Evolutionary conservation across 371 early-diverging fungal species (phyloP).

Genomic region (Rhizopus stolonifer): DNA sequence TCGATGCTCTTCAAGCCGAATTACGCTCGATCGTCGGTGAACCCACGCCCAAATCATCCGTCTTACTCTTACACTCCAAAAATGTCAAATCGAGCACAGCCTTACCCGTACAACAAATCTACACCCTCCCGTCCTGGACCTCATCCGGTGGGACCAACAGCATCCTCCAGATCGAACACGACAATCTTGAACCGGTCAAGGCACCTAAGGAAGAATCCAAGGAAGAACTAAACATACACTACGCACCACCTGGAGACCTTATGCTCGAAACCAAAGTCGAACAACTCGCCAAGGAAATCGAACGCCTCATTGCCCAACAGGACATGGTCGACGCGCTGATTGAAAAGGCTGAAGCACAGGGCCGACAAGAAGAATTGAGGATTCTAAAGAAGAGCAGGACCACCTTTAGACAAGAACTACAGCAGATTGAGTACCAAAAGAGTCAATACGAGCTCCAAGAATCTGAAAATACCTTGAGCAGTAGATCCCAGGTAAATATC

Average conservation of each 20-base stretch:
- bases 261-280: slow-evolving; percentile 58
- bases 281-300: slow-evolving; percentile 53
- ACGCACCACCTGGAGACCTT: slow-evolving; percentile 71
- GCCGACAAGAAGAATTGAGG: slow-evolving; percentile 55
- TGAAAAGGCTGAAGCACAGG: slow-evolving; percentile 53
- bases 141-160: slow-evolving; percentile 38
- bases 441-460: slow-evolving; percentile 63
- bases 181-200: slow-evolving; percentile 19
- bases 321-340: slow-evolving; percentile 68
- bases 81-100: slow-evolving; percentile 36
- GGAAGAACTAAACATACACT: slow-evolving; percentile 40
- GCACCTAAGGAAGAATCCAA: background rate
- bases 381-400: slow-evolving; percentile 63
- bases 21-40: slow-evolving; percentile 58
- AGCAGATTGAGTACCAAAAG: slow-evolving; percentile 66
- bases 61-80: slow-evolving; percentile 21
- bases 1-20: slow-evolving; percentile 65
- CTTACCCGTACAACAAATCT: slow-evolving; percentile 37
- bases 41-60: slow-evolving; percentile 14
- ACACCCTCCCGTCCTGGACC: slow-evolving; percentile 34
- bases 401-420: slow-evolving; percentile 59
- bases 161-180: slow-evolving; percentile 36
- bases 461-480: slow-evolving; percentile 66
- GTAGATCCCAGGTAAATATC: slow-evolving; percentile 60
- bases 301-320: slow-evolving; percentile 63